phyloP scores from a whole-genome alignment of 495 filamentous ascomycete genomes.

The Arthonia radiata region DNA sequence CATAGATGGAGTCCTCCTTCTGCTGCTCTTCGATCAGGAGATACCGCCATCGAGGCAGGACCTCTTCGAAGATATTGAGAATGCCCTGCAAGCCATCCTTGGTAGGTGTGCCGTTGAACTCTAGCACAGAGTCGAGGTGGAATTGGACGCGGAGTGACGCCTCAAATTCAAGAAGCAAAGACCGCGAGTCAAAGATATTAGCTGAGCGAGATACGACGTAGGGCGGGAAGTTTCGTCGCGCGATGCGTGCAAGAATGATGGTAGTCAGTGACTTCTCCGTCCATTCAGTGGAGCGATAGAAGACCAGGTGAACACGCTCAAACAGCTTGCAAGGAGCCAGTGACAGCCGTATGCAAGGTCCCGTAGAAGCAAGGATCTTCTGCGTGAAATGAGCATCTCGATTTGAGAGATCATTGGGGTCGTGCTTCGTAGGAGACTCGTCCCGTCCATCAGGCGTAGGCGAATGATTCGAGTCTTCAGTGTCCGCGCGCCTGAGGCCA shows the following conservation, averaged over 20 bases:
- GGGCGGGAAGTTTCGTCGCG: slow-evolving; percentile 62
- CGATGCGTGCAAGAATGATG: slow-evolving; percentile 78
- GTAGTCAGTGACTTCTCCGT: slow-evolving; percentile 90
- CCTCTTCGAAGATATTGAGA: slow-evolving; percentile 42
- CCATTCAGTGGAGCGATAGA: slow-evolving; percentile 92
- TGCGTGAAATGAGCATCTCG: slow-evolving; percentile 35
- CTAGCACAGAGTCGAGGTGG: slow-evolving; percentile 58
- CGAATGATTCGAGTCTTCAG: slow-evolving; percentile 15
- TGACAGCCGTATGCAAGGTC: slow-evolving; percentile 62
- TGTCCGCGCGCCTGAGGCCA: slow-evolving; percentile 26
- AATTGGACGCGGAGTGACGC: slow-evolving; percentile 62
- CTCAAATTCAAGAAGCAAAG: slow-evolving; percentile 67
- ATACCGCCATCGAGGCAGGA: slow-evolving; percentile 56
- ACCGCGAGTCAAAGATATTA: slow-evolving; percentile 63
- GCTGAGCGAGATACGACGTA: slow-evolving; percentile 79
- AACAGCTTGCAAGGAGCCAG: slow-evolving; percentile 56
- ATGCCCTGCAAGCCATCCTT: slow-evolving; percentile 40
- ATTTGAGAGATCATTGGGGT: slow-evolving; percentile 11
- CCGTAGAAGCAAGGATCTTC: slow-evolving; percentile 62
- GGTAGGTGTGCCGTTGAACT: slow-evolving; percentile 52
- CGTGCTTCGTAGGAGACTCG: slow-evolving; percentile 5
- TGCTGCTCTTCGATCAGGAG: slow-evolving; percentile 52
- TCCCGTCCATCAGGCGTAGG: slow-evolving; percentile 5
- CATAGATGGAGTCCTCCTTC: slow-evolving; percentile 59
- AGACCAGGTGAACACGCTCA: slow-evolving; percentile 82